These are phyloP conservation scores for Aspergillus glaucus DNA, from an alignment of 2,329 filamentous ascomycete genomes.

Conservation along the genomic window DNA sequence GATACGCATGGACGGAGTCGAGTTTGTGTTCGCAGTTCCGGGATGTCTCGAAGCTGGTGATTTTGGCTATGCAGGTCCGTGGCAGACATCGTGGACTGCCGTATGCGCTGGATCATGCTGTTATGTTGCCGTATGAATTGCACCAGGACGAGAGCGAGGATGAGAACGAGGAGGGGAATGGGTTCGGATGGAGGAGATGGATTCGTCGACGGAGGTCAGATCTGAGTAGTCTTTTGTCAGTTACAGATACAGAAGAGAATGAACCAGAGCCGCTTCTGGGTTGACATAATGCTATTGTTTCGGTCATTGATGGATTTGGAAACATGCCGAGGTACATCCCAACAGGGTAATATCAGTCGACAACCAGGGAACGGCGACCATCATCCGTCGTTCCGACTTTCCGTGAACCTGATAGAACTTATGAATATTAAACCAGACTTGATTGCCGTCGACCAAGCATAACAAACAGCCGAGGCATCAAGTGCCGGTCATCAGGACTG, in stretches of 20 bases:
- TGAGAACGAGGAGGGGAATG: not conserved
- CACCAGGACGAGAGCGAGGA: not conserved
- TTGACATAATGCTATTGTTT: not conserved
- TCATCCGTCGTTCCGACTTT: not conserved
- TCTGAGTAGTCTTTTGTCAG: conserved; percentile 7
- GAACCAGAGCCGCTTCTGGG: not conserved
- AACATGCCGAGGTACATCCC: not conserved
- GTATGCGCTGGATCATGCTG: conserved; percentile 61
- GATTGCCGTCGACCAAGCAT: too few relatives aligned
- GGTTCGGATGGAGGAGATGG: conserved; percentile 10
- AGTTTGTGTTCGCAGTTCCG: conserved; percentile 76
- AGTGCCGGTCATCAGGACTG: too few relatives aligned
- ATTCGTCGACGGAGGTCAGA: conserved; percentile 7
- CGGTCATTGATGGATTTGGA: too few relatives aligned
- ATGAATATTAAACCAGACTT: too few relatives aligned
- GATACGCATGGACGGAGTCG: conserved; percentile 65
- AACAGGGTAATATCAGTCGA: not conserved
- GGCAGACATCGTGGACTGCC: conserved; percentile 58
- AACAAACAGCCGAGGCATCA: too few relatives aligned
- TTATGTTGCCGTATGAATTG: conserved; percentile 55
- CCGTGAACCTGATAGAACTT: not conserved
- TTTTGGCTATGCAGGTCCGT: conserved; percentile 59
- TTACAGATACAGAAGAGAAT: not conserved
- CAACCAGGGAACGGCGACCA: too few relatives aligned
- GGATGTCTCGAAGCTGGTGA: conserved; percentile 57